Evolutionary conservation across 768 basidiomycete species (phyloP).

Genomic region (Pleurotus citrinopileatus): DNA sequence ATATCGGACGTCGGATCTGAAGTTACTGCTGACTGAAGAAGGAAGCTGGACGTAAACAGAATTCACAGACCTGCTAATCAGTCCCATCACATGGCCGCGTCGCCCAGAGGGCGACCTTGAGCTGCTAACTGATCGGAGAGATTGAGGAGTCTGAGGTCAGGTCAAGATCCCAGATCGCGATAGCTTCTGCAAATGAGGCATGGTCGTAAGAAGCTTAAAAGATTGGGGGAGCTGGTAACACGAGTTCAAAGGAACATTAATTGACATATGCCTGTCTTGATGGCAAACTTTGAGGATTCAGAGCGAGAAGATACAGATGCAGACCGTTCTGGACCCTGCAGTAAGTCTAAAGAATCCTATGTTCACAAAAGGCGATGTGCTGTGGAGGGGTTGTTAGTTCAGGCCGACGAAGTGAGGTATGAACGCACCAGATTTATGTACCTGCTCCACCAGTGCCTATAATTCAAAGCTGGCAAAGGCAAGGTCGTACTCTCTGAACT

Average conservation of each 20-base stretch:
- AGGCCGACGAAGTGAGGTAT: neutral
- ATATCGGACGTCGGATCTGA: constrained; percentile 13
- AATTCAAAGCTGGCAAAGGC: constrained; percentile 86
- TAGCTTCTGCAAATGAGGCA: neutral
- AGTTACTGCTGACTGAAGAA: constrained; percentile 14
- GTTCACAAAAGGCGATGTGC: neutral
- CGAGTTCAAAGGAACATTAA: neutral
- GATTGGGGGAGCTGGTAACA: neutral
- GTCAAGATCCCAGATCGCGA: too few relatives aligned
- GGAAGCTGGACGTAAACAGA: constrained; percentile 18
- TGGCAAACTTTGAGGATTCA: neutral
- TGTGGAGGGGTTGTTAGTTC: neutral
- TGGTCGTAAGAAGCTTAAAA: neutral
- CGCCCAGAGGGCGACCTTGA: neutral
- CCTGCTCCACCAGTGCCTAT: neutral
- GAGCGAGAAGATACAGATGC: constrained; percentile 4
- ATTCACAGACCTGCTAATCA: constrained; percentile 11
- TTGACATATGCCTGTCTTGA: neutral
- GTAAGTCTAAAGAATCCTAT: too few relatives aligned
- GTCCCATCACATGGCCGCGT: neutral
- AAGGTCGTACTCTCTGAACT: constrained; percentile 89
- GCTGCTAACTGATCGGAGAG: neutral
- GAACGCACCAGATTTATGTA: neutral
- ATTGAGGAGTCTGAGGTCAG: too few relatives aligned
- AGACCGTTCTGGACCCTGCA: too few relatives aligned